Evolutionary conservation across 2,329 filamentous ascomycete genomes (phyloP), one percentile per base, ranked within the genome.

Genomic region (Fusarium sp.): DNA sequence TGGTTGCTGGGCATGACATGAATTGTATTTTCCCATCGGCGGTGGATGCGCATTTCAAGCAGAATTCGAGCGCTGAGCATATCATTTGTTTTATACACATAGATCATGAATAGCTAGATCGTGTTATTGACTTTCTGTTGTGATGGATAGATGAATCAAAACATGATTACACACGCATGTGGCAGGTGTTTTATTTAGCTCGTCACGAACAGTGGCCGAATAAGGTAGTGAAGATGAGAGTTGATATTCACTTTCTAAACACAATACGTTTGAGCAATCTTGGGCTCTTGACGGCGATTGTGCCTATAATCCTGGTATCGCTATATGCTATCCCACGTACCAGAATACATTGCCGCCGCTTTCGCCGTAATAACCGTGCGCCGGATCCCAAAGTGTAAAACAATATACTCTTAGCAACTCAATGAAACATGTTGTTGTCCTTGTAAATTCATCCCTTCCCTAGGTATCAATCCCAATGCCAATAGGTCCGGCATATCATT

Each of bases 391-490:
- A 75, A 57, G 57, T 24, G 35, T 39, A 48, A 54, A 70, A 24
- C 28, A 53, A 41, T 51, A 50, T 58, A 20, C 42, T 42, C 53
- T 30, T 32, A 48, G 28, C 30, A 51, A 69, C 59, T 48, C 45
- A 59, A 56, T 62, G 55, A 66, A 73, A 69, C 32, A 66, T 50
- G 28, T 30, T 36, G 50, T 48, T 48, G 44, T 41, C 45, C 45
- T 44, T 69, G 28, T 47, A 60, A 45, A 47, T 47, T 14, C 59
- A 39, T 41, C 56, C 56, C 36, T 53, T 62, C 56, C 63, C 56
- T 55, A 53, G 63, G 64, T 75, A 75, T 73, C 68, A 70, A 59
- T 67, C 57, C 53, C 61, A 70, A 42, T 61, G 61, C 60, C 45
- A 55, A 47, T 45, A 26, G 58, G 30, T 50, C 51, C 32, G 54